phyloP scores from a whole-genome alignment of 306 rosid species.

The Neltuma alba region DNA sequence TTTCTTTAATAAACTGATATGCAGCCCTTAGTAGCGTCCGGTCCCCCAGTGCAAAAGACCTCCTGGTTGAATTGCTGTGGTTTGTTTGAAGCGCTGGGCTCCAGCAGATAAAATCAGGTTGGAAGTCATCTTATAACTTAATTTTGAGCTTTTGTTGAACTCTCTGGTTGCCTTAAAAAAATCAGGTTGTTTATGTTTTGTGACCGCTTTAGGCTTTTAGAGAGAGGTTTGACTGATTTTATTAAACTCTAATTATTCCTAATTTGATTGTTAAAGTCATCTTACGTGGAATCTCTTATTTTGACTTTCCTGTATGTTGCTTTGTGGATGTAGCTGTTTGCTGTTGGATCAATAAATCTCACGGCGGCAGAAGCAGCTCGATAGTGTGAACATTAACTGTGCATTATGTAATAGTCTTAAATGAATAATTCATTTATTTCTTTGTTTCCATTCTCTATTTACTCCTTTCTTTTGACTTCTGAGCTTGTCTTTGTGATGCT shows the following conservation, averaged over 20 bases:
- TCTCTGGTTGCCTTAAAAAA: constrained; percentile 10
- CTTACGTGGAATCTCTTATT: constrained; percentile 8
- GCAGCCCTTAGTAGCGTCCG: constrained; percentile 60
- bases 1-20: constrained; percentile 35
- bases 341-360: background rate
- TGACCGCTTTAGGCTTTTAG: constrained; percentile 3
- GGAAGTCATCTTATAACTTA: constrained; percentile 24
- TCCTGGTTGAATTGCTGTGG: constrained; percentile 86
- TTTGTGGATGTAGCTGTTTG: background rate
- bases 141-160: constrained; percentile 11
- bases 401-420: background rate
- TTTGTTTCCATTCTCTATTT: background rate
- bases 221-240: constrained; percentile 4
- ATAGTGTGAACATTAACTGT: background rate
- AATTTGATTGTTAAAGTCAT: constrained; percentile 10
- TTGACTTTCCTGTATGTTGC: constrained; percentile 1
- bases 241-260: background rate
- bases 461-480: background rate
- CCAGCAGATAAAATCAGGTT: constrained; percentile 77
- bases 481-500: background rate
- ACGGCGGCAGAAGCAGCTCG: background rate
- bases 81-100: constrained; percentile 66
- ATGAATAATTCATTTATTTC: background rate
- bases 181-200: background rate
- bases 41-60: constrained; percentile 54